These are phyloP conservation scores for Zoysia matrella DNA, from an alignment of 202 grass and related monocot genomes.

Conservation along the genomic window DNA sequence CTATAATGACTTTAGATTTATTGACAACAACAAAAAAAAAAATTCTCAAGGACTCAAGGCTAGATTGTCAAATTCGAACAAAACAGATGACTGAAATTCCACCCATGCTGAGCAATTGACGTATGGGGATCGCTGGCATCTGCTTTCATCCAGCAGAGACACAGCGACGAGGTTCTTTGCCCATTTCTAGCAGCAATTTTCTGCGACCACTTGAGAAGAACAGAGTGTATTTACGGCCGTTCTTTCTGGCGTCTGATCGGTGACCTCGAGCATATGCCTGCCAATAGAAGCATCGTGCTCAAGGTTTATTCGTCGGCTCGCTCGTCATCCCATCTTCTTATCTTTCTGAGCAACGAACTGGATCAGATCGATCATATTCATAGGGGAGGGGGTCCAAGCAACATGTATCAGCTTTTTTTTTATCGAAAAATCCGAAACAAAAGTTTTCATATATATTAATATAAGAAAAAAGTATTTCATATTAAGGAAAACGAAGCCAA, in stretches of 20 bases:
- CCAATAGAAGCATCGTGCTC: not conserved
- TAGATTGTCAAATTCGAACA: not conserved
- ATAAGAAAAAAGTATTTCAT: too few relatives aligned
- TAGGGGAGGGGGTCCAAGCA: too few relatives aligned
- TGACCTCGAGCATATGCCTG: conserved; percentile 10
- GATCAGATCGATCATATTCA: not conserved
- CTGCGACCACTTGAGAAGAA: conserved; percentile 14
- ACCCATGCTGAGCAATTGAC: not conserved
- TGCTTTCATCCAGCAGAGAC: not conserved
- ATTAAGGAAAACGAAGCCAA: too few relatives aligned
- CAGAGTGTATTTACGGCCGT: not conserved
- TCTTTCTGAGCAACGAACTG: not conserved
- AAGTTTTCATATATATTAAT: too few relatives aligned
- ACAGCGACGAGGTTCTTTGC: not conserved
- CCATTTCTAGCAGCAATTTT: conserved; percentile 12
- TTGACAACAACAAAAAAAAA: not conserved
- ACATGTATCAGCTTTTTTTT: too few relatives aligned
- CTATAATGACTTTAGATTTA: not conserved
- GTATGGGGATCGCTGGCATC: conserved; percentile 12
- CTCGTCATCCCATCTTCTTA: conserved; percentile 4
- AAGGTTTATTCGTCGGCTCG: not conserved
- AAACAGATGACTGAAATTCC: not conserved
- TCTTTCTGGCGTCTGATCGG: conserved; percentile 4
- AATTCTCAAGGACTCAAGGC: too few relatives aligned
- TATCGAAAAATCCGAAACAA: too few relatives aligned